Base-by-base conservation (phyloP, 768 basidiomycete genomes). In the Boletus pseudopeckii region DNA sequence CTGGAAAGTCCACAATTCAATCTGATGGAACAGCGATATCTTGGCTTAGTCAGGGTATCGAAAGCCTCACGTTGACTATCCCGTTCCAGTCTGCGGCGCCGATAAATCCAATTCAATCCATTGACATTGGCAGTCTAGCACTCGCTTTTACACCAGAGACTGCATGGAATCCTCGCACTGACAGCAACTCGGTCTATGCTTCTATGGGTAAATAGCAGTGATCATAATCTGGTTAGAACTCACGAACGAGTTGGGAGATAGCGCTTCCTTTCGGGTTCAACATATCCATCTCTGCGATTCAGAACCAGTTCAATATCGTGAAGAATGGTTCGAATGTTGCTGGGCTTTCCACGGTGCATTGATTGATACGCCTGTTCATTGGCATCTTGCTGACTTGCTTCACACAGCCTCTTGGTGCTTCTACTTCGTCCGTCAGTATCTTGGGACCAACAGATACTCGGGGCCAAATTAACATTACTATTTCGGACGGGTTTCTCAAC, bases 251-350 rank as follows among this genome's bases (percentile, higher is more conserved):
- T 49, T 44, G 46, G n/a, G 45, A 38, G 50, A 41, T 54, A 86
- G 85, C 78, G 57, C 70, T 90, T 36, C 88, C 88, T 32, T 90
- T 90, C 55, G 88, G 88, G 10, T 90, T 90, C 66, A 71, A 70
- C 26, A 8, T 88, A 17, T 70, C 72, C 1, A 80, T 89, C 48
- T 76, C 73, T 28, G 66, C 85, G 54, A 88, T 90, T 32, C 72
- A 80, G 63, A 89, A 90, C 60, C 69, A 76, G 32, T 88, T 90
- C 62, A 79, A 77, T 22, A 82, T 90, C 57, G 72, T 79, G 22
- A 77, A 74, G 60, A 77, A 82, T 57, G 77, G 77, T 26, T 69
- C 66, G 7, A 66, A 71, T 24, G 79, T 87, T 3, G 85, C 83
- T 18, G 79, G 77, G 10, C 74, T 90, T 47, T 75, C 78, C 18